Base-by-base conservation (phyloP, 2,329 filamentous ascomycete genomes). In the Sclerotinia glacialis region DNA sequence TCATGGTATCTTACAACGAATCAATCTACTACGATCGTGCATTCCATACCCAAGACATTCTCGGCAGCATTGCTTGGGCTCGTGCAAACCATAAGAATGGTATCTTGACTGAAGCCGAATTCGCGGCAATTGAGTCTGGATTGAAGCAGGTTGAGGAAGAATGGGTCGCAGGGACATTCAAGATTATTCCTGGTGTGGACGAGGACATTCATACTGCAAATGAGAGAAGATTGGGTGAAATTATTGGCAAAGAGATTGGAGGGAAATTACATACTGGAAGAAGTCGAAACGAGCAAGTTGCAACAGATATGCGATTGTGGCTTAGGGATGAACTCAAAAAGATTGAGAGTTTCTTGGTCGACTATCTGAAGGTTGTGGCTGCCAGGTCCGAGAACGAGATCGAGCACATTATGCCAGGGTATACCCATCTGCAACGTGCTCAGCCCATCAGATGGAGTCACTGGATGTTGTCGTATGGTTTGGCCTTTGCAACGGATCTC, bases 241-340 rank as follows among this genome's bases (percentile, higher is more conserved):
- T 97, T 69, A 93, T 97, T 69, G 92, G 93, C 74, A 93, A 90
- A 78, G 86, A 93, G 34, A 87, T 90, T 67, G 92, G 89, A 0
- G 92, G 93, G 31, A 97, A 97, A 81, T 85, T 97, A 67, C 93
- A 97, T 79, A 97, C 93, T 3, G 89, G 89, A 53, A 89, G 93
- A 63, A 93, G 89, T 77, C 86, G 93, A 72, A 97, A 97, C 75
- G 93, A 97, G 79, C 93, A 97, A 79, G 87, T 96, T 66, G 92
- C 89, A 58, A 93, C 89, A 28, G 92, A 96, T 74, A 94, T 97
- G 90, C 88, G 92, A 69, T 82, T 97, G 77, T 97, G 92, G 92
- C 80, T 96, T 70, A 85, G 92, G 53, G 88, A 93, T 70, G 84
- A 90, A 79, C 81, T 97, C 67, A 83, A 83, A 66, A 82, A 82